These are phyloP conservation scores for Narthecium ossifragum DNA, from an alignment of 106 monocot species.

Conservation along the genomic window DNA sequence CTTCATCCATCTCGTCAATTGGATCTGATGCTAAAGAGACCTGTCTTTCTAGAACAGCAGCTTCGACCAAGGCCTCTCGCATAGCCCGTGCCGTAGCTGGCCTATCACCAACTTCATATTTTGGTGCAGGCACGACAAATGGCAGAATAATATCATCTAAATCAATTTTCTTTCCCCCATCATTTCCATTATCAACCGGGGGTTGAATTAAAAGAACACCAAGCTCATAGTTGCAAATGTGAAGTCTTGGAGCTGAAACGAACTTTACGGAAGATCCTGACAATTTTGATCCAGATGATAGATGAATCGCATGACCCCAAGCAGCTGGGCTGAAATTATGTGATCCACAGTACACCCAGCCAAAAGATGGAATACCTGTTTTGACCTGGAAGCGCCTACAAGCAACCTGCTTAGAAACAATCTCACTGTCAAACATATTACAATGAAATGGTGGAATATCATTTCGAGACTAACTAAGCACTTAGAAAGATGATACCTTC, in stretches of 20 bases:
- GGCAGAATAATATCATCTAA: slow-evolving; percentile 58
- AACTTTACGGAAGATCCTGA: background rate
- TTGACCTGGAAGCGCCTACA: slow-evolving; percentile 57
- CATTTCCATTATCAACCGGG: slow-evolving; percentile 3
- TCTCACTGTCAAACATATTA: too few species aligned
- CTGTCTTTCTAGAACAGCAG: slow-evolving; percentile 19
- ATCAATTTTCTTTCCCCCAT: slow-evolving; percentile 8
- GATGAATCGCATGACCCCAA: slow-evolving; percentile 47
- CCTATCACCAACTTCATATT: slow-evolving; percentile 43
- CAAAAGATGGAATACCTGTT: slow-evolving; percentile 34
- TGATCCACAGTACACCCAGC: slow-evolving; percentile 86
- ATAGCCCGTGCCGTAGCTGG: slow-evolving; percentile 75
- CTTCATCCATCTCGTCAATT: slow-evolving; percentile 35
- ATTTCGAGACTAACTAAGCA: too few species aligned
- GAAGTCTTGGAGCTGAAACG: slow-evolving; percentile 23
- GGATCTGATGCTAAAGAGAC: background rate
- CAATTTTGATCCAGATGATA: slow-evolving; percentile 14
- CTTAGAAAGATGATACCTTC: slow-evolving; percentile 47
- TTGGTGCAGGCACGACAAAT: slow-evolving; percentile 75
- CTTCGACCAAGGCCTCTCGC: slow-evolving; percentile 50
- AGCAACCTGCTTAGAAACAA: slow-evolving; percentile 40
- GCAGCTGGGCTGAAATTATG: slow-evolving; percentile 97
- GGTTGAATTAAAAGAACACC: slow-evolving; percentile 56
- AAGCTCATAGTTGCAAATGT: slow-evolving; percentile 86
- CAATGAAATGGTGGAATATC: too few species aligned